Percentiles rank a stretch among this genome's conserved stretches.
Evolutionary conservation across 306 rosid genomes (phyloP).

Genomic region (Lagenaria siceraria): DNA sequence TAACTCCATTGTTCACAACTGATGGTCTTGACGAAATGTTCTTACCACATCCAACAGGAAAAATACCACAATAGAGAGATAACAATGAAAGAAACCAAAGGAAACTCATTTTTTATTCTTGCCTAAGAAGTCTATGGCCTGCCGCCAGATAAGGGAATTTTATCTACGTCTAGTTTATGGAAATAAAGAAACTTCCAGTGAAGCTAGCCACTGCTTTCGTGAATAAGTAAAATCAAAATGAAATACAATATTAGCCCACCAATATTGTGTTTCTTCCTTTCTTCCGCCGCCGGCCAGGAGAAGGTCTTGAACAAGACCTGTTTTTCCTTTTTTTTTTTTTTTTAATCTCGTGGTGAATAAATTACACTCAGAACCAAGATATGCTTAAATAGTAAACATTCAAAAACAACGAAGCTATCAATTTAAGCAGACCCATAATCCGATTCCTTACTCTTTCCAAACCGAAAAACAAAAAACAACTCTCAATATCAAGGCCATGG

Average conservation of each 20-base stretch:
- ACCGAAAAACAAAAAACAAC: neutral
- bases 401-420: neutral
- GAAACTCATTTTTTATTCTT: conserved; percentile 24
- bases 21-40: conserved; percentile 45
- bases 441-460: neutral
- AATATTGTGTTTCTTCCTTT: neutral
- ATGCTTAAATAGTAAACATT: neutral
- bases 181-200: neutral
- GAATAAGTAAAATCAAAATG: neutral
- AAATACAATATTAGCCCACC: neutral
- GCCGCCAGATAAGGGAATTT: neutral
- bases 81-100: conserved; percentile 17
- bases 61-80: conserved; percentile 10
- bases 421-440: neutral
- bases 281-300: neutral
- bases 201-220: neutral
- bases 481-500: neutral
- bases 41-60: conserved; percentile 16
- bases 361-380: neutral
- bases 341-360: neutral
- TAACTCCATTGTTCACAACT: conserved; percentile 55
- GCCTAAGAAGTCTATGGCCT: neutral
- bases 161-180: neutral
- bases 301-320: neutral
- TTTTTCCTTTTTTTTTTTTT: too few relatives aligned